These are phyloP conservation scores for Amaranthus cruentus DNA, from an alignment of 148 eudicot genomes.

Conservation along the genomic window DNA sequence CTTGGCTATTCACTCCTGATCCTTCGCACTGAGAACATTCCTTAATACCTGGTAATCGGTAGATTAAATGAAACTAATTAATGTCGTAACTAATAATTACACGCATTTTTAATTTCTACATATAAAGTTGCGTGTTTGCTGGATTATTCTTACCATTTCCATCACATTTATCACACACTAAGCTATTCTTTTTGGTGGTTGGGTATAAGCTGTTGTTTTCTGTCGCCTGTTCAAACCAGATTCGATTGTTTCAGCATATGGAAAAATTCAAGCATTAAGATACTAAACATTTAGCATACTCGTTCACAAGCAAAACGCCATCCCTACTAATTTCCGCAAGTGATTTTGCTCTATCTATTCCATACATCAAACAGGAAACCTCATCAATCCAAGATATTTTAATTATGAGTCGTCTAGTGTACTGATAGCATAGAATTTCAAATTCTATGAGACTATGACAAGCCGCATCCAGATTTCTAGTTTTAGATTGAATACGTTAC, in stretches of 20 bases:
- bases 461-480: too few relatives aligned
- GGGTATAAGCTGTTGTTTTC: slow-evolving; percentile 10
- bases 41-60: slow-evolving; percentile 30
- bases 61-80: not conserved
- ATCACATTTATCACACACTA: slow-evolving; percentile 48
- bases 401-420: too few relatives aligned
- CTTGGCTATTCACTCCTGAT: slow-evolving; percentile 43
- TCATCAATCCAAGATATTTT: too few relatives aligned
- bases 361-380: too few relatives aligned
- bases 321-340: too few relatives aligned
- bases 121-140: too few relatives aligned
- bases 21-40: slow-evolving; percentile 48
- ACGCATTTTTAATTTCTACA: not conserved
- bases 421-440: too few relatives aligned
- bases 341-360: too few relatives aligned
- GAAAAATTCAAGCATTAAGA: not conserved
- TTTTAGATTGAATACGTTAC: too few relatives aligned
- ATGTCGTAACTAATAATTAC: not conserved
- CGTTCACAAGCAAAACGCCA: not conserved
- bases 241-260: not conserved
- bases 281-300: not conserved
- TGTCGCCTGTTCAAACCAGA: slow-evolving; percentile 33
- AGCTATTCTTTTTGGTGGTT: slow-evolving; percentile 36
- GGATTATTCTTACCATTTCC: slow-evolving; percentile 45
- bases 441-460: too few relatives aligned